Evolutionary conservation across 192 early-diverging fungal species (phyloP).

Genomic region (Oehlia diaphana): DNA sequence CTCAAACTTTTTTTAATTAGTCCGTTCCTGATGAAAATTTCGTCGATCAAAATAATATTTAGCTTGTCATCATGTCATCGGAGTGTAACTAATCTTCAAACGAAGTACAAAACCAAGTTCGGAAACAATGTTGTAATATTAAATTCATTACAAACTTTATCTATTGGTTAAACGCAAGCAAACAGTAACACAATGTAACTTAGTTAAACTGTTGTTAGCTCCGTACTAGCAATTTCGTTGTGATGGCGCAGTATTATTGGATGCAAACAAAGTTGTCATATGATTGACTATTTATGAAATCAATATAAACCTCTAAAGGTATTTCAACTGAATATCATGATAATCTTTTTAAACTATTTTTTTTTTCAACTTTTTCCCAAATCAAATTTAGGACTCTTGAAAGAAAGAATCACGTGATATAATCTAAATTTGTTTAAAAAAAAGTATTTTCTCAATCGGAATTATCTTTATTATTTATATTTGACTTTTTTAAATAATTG

Average conservation of each 20-base stretch:
- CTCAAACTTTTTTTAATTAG: not conserved
- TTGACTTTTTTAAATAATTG: not conserved
- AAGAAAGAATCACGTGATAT: not conserved
- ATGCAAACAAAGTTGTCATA: not conserved
- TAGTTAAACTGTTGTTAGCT: not conserved
- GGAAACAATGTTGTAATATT: not conserved
- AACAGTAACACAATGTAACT: not conserved
- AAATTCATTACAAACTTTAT: not conserved
- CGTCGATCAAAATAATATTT: not conserved
- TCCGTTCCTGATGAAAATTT: not conserved
- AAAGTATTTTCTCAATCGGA: too few species aligned
- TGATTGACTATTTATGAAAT: not conserved
- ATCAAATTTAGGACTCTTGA: too few species aligned
- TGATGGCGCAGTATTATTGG: not conserved
- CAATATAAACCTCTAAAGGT: not conserved
- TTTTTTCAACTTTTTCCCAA: too few species aligned
- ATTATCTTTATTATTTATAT: too few species aligned
- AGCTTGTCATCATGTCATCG: not conserved
- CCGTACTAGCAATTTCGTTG: not conserved
- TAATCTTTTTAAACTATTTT: not conserved
- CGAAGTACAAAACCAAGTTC: not conserved
- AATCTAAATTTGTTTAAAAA: not conserved
- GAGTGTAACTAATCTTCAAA: not conserved
- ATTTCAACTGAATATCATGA: not conserved
- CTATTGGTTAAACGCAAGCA: too few species aligned